A percentile compares a stretch with the other conserved stretches of the same genome.
Evolutionary conservation across 352 stramenopile genomes (phyloP).

Genomic region (Pythium utonaiense): DNA sequence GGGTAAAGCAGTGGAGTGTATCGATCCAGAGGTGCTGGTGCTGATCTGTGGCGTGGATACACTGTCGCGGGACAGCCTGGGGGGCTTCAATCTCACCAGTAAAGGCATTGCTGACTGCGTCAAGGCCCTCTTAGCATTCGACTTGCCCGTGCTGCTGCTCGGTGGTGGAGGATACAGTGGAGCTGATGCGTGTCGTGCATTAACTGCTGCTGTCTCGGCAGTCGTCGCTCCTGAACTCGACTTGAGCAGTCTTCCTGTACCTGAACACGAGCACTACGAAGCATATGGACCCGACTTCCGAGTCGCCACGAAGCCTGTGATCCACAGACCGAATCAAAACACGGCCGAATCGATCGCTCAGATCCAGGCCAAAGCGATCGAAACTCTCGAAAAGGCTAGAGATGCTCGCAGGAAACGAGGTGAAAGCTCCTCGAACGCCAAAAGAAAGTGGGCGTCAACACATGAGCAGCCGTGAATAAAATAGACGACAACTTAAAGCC

Average conservation of each 20-base stretch:
- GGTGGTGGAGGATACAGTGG: conserved; percentile 67
- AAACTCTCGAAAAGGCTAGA: conserved; percentile 12
- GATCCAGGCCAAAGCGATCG: neutral
- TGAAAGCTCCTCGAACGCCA: neutral
- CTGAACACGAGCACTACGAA: conserved; percentile 57
- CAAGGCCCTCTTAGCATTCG: conserved; percentile 28
- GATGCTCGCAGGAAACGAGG: neutral
- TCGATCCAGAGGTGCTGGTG: conserved; percentile 50
- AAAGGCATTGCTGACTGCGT: conserved; percentile 32
- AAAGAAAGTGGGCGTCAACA: conserved; percentile 8
- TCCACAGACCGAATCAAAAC: conserved; percentile 26
- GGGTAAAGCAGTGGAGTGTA: conserved; percentile 28
- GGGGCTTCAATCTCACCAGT: conserved; percentile 49
- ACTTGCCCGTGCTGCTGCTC: conserved; percentile 48
- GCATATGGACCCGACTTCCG: conserved; percentile 31
- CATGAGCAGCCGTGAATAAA: neutral
- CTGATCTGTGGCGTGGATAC: conserved; percentile 75
- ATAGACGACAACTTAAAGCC: neutral
- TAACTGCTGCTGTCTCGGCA: conserved; percentile 48
- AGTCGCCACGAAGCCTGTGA: conserved; percentile 21
- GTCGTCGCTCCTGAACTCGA: conserved; percentile 22
- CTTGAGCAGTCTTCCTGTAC: conserved; percentile 31
- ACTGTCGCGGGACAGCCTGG: conserved; percentile 35
- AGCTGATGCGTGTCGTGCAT: conserved; percentile 47
- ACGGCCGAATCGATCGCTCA: conserved; percentile 17